Conservation (phyloP, 768 basidiomycete species). For the Boletus vermiculosoides region DNA sequence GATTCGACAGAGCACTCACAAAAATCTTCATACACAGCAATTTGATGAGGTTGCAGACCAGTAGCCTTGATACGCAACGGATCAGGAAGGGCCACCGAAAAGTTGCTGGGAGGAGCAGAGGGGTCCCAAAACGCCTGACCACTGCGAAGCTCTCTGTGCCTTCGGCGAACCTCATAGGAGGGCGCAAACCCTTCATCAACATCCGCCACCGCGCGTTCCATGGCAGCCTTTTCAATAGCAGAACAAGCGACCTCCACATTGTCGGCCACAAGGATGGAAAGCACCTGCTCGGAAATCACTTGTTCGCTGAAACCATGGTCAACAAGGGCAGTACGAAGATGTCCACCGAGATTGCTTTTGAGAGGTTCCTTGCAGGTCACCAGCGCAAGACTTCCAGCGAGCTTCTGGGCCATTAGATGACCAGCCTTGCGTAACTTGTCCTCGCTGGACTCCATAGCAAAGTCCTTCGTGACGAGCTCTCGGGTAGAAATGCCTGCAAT, state of each 20-base stretch:
- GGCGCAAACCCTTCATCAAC: slow-evolving; percentile 85
- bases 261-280: slow-evolving; percentile 79
- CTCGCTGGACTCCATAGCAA: slow-evolving; percentile 89
- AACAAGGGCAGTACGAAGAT: slow-evolving; percentile 76
- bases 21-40: slow-evolving; percentile 94
- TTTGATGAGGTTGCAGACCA: slow-evolving; percentile 80
- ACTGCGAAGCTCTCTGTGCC: slow-evolving; percentile 79
- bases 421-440: slow-evolving; percentile 88
- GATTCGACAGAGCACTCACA: slow-evolving; percentile 41
- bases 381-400: slow-evolving; percentile 92
- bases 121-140: slow-evolving; percentile 90
- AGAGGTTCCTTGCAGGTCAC: slow-evolving; percentile 99
- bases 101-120: slow-evolving; percentile 64
- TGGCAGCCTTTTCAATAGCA: slow-evolving; percentile 95
- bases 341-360: slow-evolving; percentile 85
- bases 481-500: slow-evolving; percentile 97
- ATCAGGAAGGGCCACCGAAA: slow-evolving; percentile 77
- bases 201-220: slow-evolving; percentile 91
- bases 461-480: slow-evolving; percentile 94
- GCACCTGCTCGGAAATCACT: slow-evolving; percentile 78
- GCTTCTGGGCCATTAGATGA: slow-evolving; percentile 94
- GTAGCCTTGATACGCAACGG: slow-evolving; percentile 79
- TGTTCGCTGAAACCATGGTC: slow-evolving; percentile 92
- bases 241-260: slow-evolving; percentile 92
- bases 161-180: slow-evolving; percentile 80